Evolutionary conservation across 495 filamentous ascomycete species (phyloP), one percentile per base, ranked within the genome.

Genomic region (Tetracladium marchalianum): DNA sequence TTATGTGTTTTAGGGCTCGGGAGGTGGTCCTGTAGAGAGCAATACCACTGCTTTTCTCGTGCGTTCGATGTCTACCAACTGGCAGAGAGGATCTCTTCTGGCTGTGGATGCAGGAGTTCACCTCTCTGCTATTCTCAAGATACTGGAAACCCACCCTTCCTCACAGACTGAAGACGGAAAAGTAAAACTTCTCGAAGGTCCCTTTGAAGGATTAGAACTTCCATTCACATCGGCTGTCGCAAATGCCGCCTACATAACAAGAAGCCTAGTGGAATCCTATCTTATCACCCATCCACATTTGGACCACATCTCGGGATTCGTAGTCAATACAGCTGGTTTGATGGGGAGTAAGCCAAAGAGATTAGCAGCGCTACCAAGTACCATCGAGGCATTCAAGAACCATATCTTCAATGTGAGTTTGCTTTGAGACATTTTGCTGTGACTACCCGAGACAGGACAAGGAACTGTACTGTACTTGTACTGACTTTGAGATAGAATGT

Each of bases 211-310:
- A 1, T 65, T 95, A 9, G 65, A 77, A 24, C 60, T 95, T 7
- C 80, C 81, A 0, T 62, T 72, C 49, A 50, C 64, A 31, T 80
- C 68, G 4, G 66, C 85, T 0, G 67, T 77, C 13, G 82, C 84
- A 36, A 97, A 95, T 61, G 93, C 86, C 7, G 73, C 78, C 4
- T 71, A 93, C 56, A 69, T 97, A 27, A 77, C 87, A 31, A 74
- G 80, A 39, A 75, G 82, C 42, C 70, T 95, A 27, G 78, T 98
- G 34, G 87, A 87, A 17, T 82, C 89, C 0, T 89, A 87, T 52
- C 72, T 96, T 22, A 87, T 98, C 48, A 97, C 90, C 0, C 90
- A 98, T 63, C 80, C 90, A 2, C 92, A 98, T 66, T 71, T 98
- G 2, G 92, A 98, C 55, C 92, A 98, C 62, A 75, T 98, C 15